A percentile compares a stretch with the other conserved stretches of the same genome.
phyloP scores from a whole-genome alignment of 2,329 filamentous ascomycete species.

The Calonectria fujianensis region DNA sequence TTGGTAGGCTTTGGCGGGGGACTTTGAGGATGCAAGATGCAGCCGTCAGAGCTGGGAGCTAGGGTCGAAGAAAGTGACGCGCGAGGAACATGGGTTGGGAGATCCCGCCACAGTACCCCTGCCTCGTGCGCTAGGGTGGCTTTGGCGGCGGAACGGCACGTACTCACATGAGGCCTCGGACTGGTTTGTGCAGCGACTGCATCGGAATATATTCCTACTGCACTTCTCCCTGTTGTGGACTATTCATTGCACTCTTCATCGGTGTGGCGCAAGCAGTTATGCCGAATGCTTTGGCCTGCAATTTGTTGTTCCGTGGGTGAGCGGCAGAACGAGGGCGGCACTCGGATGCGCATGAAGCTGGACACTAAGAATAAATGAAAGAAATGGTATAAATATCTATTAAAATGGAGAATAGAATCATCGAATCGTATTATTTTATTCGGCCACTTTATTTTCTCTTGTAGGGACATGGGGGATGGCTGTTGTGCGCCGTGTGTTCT shows the following conservation, averaged over 20 bases:
- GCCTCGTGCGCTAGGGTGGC: conserved; percentile 7
- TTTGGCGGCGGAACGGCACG: conserved; percentile 18
- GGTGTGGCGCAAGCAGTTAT: not conserved
- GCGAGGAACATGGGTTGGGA: conserved; percentile 53
- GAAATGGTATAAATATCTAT: not conserved
- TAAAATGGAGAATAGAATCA: not conserved
- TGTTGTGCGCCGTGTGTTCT: not conserved
- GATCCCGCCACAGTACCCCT: conserved; percentile 32
- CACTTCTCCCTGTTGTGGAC: not conserved
- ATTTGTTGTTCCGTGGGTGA: not conserved
- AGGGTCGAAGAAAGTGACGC: conserved; percentile 46
- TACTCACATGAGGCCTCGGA: conserved; percentile 4
- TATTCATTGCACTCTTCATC: not conserved
- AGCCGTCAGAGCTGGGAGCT: conserved; percentile 42
- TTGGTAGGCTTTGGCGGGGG: conserved; percentile 25
- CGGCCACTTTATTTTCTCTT: not conserved
- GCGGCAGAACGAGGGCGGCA: not conserved
- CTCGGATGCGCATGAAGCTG: not conserved
- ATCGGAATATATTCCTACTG: not conserved
- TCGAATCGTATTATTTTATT: not conserved
- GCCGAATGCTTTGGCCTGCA: not conserved
- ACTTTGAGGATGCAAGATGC: conserved; percentile 39
- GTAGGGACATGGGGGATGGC: not conserved
- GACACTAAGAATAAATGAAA: not conserved
- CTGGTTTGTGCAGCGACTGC: not conserved